phyloP scores from a whole-genome alignment of 768 basidiomycete species.

The Ramaria sp. region DNA sequence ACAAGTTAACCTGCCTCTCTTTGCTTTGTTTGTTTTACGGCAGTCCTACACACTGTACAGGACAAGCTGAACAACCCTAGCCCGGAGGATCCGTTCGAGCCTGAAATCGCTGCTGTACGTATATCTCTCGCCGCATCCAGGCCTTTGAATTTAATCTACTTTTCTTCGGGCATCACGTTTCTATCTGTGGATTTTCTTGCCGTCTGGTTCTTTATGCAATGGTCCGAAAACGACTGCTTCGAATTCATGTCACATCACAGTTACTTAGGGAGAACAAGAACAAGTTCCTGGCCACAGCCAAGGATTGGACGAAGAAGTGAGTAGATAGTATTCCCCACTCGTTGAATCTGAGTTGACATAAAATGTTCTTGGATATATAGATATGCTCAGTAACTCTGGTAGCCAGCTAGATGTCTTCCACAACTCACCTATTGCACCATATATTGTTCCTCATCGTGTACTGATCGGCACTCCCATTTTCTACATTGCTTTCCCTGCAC shows the following conservation, averaged over 20 bases:
- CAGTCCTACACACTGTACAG: constrained; percentile 67
- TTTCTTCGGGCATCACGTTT: neutral
- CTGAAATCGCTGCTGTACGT: constrained; percentile 74
- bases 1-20: constrained; percentile 8
- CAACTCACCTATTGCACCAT: no score
- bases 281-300: constrained; percentile 69
- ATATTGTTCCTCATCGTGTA: neutral
- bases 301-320: constrained; percentile 79
- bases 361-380: neutral
- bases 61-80: constrained; percentile 85
- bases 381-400: constrained; percentile 6
- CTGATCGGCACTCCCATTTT: neutral
- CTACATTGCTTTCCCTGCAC: neutral
- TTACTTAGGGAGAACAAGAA: constrained; percentile 65
- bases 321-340: constrained; percentile 8
- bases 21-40: constrained; percentile 6
- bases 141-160: neutral
- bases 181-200: neutral
- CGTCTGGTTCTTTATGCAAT: neutral
- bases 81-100: constrained; percentile 81
- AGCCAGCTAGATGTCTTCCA: no score
- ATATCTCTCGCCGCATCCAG: neutral
- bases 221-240: neutral
- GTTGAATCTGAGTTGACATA: neutral
- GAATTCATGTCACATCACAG: constrained; percentile 24